A percentile compares a stretch with the other conserved stretches of the same genome.
phyloP scores from a whole-genome alignment of 2,329 filamentous ascomycete genomes.

The Verticillium nubilum region DNA sequence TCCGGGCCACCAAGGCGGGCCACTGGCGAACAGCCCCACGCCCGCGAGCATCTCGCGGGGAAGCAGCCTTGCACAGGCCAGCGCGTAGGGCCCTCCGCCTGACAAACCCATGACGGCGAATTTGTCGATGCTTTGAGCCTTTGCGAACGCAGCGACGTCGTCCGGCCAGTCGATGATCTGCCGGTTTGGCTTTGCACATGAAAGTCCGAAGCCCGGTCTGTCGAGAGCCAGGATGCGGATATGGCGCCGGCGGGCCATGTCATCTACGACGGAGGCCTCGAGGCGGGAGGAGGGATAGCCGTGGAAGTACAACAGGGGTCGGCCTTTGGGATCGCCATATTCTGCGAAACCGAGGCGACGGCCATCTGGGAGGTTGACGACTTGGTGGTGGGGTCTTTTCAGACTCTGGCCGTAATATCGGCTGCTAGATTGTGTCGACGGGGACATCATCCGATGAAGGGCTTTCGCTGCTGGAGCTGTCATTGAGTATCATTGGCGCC shows the following conservation, averaged over 20 bases:
- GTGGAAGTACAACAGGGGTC: constrained; percentile 26
- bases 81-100: constrained; percentile 28
- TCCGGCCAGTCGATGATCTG: constrained; percentile 24
- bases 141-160: constrained; percentile 25
- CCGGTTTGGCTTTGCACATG: constrained; percentile 25
- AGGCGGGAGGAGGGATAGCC: constrained; percentile 34
- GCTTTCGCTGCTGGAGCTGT: no score
- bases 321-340: neutral
- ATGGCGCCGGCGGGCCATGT: constrained; percentile 15
- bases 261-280: constrained; percentile 22
- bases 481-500: no score
- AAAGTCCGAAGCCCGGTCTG: constrained; percentile 35
- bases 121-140: constrained; percentile 13
- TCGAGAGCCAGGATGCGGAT: constrained; percentile 32
- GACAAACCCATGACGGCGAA: constrained; percentile 29
- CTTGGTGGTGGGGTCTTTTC: neutral
- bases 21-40: constrained; percentile 30
- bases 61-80: constrained; percentile 26
- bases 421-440: neutral
- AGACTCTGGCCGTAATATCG: neutral
- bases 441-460: neutral
- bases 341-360: neutral
- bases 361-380: neutral
- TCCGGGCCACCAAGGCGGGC: constrained; percentile 26
- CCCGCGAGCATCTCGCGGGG: constrained; percentile 22